Evolutionary conservation across 805 yeast species (phyloP), one percentile per base, ranked within the genome.

Genomic region (Maudiozyma pseudohumilis): DNA sequence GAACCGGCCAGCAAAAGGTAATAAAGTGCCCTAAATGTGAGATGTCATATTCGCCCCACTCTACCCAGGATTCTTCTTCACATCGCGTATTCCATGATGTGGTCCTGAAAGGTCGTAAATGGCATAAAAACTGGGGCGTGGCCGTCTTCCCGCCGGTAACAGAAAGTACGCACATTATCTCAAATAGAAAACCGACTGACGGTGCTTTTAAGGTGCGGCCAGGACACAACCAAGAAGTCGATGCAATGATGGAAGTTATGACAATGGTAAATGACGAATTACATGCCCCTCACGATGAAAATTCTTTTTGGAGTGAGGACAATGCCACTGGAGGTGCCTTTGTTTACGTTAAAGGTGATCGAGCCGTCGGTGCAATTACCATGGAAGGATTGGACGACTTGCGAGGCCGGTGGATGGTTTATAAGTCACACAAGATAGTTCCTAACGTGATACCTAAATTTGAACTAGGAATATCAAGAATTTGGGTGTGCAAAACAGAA

Each of bases 381-480:
- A 66, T 76, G 1, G 83, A 77, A 36, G 26, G 43, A 6, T 23
- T 58, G n/a, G 41, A 38, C 3, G 23, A 36, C 34, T 57, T 66
- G 1, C 60, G 62, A 28, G 73, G 80, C 0, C 56, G 69, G 26
- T 80, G 88, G 88, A 72, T 78, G 74, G 59, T 76, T 0, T 53
- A 65, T 37, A 69, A 68, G 3, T 66, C 72, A 3, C 77, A 75
- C 3, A 46, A 55, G 28, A 53, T 69, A 0, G 79, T 79, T 0
- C 74, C 74, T 3, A 52, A 63, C 5, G 71, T 66, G 35, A 47
- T 50, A 3, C 61, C 76, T 21, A 47, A 46, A 0, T 52, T 63
- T 12, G 43, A 63, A 17, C 60, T 73, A 10, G 78, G 78, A 0
- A 66, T 72, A 3, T 70, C 74, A 15, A 49, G 78, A 24, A 64